Conservation (phyloP, 176 grass and related monocot species). For the Poa annua region DNA sequence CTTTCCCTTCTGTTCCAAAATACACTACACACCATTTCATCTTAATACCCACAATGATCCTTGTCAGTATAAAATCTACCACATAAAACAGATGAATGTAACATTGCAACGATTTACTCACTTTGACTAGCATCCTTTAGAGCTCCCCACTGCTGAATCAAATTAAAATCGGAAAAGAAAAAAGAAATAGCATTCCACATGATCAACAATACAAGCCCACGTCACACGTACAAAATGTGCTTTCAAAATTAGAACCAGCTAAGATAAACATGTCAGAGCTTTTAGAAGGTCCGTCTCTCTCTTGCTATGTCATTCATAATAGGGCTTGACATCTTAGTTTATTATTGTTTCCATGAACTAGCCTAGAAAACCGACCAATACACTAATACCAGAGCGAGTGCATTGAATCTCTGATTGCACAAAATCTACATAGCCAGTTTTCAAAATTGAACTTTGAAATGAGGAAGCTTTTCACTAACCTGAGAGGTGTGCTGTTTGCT, state of each 20-base stretch:
- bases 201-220: neutral
- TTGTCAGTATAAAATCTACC: neutral
- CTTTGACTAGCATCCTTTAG: neutral
- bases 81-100: neutral
- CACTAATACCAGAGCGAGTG: neutral
- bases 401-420: neutral
- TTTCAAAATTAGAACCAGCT: neutral
- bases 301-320: neutral
- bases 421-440: neutral
- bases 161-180: neutral
- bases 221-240: neutral
- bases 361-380: neutral
- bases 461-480: neutral
- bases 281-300: neutral
- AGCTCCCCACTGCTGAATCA: neutral
- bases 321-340: neutral
- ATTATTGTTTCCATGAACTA: neutral
- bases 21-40: neutral
- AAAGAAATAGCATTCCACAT: conserved; percentile 7
- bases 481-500: neutral
- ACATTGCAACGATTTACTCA: neutral
- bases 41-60: neutral
- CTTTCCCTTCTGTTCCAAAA: neutral
- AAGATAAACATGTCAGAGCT: neutral
- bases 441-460: neutral